These are phyloP conservation scores for Talaromyces sp. DNA, from an alignment of 2,329 filamentous ascomycete species.

Conservation along the genomic window DNA sequence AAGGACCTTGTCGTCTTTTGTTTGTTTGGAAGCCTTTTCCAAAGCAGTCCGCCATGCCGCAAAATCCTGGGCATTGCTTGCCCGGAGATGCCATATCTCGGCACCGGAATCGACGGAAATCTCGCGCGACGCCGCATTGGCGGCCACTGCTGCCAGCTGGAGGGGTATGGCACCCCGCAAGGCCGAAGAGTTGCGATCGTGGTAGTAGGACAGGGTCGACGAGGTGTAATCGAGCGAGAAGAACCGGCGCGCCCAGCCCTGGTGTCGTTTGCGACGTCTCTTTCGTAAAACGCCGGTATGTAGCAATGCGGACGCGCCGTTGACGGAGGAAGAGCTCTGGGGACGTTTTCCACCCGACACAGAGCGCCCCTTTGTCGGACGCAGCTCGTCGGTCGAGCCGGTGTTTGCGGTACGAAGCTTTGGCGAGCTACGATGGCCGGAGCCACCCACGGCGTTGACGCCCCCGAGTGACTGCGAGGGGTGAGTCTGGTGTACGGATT, in stretches of 20 bases:
- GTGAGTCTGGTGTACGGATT: slow-evolving; percentile 43
- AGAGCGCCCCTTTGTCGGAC: slow-evolving; percentile 23
- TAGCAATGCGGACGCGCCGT: slow-evolving; percentile 48
- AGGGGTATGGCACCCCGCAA: slow-evolving; percentile 88
- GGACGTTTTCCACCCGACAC: slow-evolving; percentile 15
- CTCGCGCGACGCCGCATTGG: slow-evolving; percentile 80
- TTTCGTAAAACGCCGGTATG: slow-evolving; percentile 86
- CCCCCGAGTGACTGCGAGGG: slow-evolving; percentile 52
- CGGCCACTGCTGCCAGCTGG: slow-evolving; percentile 83
- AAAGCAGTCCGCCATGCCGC: slow-evolving; percentile 80
- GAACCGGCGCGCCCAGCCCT: slow-evolving; percentile 87
- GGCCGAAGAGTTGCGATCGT: slow-evolving; percentile 87
- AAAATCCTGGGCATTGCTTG: slow-evolving; percentile 79
- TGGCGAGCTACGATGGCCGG: slow-evolving; percentile 21
- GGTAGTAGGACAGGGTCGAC: slow-evolving; percentile 93
- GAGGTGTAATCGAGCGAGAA: slow-evolving; percentile 95
- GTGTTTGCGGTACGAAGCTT: slow-evolving; percentile 35
- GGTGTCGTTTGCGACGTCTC: slow-evolving; percentile 85
- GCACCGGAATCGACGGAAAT: slow-evolving; percentile 96
- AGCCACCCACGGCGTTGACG: slow-evolving; percentile 19
- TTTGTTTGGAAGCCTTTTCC: slow-evolving; percentile 67
- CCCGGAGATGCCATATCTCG: slow-evolving; percentile 91
- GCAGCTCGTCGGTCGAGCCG: slow-evolving; percentile 50
- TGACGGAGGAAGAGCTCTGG: slow-evolving; percentile 18
- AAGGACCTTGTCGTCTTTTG: slow-evolving; percentile 26